Evolutionary conservation across 768 basidiomycete species (phyloP).

Genomic region (Baorangia bicolor): DNA sequence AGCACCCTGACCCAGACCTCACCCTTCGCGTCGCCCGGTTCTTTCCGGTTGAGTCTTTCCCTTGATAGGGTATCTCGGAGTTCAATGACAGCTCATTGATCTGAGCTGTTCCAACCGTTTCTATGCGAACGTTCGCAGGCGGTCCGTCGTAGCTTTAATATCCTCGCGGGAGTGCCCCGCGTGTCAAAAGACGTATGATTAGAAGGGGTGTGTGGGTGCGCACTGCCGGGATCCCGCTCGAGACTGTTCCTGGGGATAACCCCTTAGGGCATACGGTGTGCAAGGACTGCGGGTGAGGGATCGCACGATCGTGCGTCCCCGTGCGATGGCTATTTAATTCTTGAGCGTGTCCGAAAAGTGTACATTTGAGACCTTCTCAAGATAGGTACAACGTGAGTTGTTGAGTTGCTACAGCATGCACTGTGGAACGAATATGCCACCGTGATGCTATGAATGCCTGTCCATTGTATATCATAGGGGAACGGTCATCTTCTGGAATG

Average conservation of each 20-base stretch:
- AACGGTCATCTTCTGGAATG: conserved; percentile 18
- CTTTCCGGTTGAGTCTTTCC: not conserved
- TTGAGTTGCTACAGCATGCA: not conserved
- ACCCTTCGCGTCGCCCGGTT: not conserved
- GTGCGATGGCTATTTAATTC: not conserved
- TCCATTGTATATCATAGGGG: conserved; percentile 16
- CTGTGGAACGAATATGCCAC: not conserved
- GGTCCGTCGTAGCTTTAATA: not conserved
- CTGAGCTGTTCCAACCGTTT: not conserved
- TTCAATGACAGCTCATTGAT: no score
- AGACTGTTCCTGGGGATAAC: not conserved
- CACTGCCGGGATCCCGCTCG: not conserved
- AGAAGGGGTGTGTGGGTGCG: not conserved
- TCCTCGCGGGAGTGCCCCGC: not conserved
- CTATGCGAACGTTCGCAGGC: not conserved
- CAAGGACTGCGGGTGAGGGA: not conserved
- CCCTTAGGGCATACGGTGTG: not conserved
- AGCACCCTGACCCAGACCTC: no score
- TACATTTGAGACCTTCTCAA: not conserved
- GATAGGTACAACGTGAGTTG: not conserved
- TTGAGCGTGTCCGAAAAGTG: not conserved
- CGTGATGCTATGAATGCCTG: not conserved
- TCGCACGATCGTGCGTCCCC: not conserved
- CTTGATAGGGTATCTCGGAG: no score
- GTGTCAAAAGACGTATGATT: not conserved